Conservation (phyloP, 106 monocot species). For the Acanthochlamys bracteata region DNA sequence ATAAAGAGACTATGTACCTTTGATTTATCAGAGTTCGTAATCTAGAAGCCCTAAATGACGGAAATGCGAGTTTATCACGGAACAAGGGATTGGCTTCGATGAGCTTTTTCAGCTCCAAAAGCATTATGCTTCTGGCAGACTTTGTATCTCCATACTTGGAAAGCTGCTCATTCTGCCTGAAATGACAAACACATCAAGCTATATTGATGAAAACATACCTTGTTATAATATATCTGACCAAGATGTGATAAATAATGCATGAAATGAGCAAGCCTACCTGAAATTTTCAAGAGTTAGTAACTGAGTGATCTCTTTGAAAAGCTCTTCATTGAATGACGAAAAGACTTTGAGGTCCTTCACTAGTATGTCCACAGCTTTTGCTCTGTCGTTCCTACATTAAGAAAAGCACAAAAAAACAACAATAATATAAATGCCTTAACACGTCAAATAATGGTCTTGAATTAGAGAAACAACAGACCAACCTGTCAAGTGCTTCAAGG, state of each 20-base stretch:
- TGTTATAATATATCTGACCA: too few relatives aligned
- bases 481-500: conserved; percentile 95
- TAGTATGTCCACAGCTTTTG: conserved; percentile 91
- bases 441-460: neutral
- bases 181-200: neutral
- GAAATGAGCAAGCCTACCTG: conserved; percentile 26
- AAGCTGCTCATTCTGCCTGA: conserved; percentile 92
- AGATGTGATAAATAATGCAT: neutral
- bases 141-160: conserved; percentile 96
- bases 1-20: conserved; percentile 32
- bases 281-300: conserved; percentile 93
- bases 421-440: neutral
- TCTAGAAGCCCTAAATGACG: conserved; percentile 84
- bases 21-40: conserved; percentile 93
- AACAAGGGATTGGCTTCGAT: conserved; percentile 88
- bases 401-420: neutral
- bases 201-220: neutral
- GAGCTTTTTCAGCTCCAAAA: conserved; percentile 79
- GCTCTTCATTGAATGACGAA: conserved; percentile 89
- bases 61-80: conserved; percentile 78
- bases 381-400: conserved; percentile 53
- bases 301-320: conserved; percentile 92
- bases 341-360: conserved; percentile 94
- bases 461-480: neutral
- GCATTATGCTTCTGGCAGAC: conserved; percentile 85